Base-by-base conservation (phyloP, 2,329 filamentous ascomycete genomes). In the Magnaporthiopsis incrustans region DNA sequence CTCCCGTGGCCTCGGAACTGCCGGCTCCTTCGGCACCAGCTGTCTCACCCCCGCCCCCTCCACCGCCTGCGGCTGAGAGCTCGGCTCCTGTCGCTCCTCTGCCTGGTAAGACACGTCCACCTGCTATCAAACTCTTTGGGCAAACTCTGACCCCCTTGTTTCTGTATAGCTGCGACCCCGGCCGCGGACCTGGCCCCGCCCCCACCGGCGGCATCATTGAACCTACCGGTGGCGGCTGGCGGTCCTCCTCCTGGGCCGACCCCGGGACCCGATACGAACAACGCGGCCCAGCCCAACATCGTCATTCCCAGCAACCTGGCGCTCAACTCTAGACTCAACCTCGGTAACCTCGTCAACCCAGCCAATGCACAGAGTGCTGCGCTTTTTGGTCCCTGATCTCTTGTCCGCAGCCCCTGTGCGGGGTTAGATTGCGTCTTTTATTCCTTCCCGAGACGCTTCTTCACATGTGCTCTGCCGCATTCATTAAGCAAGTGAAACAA, bases 311-410 rank as follows among this genome's bases (percentile, higher is more conserved):
- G 73, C 38, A 77, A 76, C 11, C 64, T 81, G 65, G 74, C 71
- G 8, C 71, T 82, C 60, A 77, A 73, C 68, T 82, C 77, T 64
- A 70, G 74, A 59, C 70, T 82, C 57, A 73, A 78, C 61, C 71
- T 83, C 14, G 81, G 80, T 35, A 81, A 77, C 64, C 69, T 82
- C 61, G 68, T 68, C 30, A 64, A 68, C 66, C 68, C 69, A 26
- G 60, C 63, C n/a, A 27, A 64, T 12, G 59, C 65, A 60, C 44
- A 53, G 44, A 18, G 18, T 11, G 18, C 7, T 53, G 44, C 44
- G 44, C 57, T 44, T 18, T 15, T 53, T n/a, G 57, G 57, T n/a
- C n/a, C n/a, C n/a, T n/a, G n/a, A n/a, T n/a, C n/a, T n/a, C 22
- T 30, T 30, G 10, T n/a, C 22, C 44, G 22, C 44, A n/a, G 10